phyloP scores from a whole-genome alignment of 2,329 filamentous ascomycete species.

The Fusarium sp. region DNA sequence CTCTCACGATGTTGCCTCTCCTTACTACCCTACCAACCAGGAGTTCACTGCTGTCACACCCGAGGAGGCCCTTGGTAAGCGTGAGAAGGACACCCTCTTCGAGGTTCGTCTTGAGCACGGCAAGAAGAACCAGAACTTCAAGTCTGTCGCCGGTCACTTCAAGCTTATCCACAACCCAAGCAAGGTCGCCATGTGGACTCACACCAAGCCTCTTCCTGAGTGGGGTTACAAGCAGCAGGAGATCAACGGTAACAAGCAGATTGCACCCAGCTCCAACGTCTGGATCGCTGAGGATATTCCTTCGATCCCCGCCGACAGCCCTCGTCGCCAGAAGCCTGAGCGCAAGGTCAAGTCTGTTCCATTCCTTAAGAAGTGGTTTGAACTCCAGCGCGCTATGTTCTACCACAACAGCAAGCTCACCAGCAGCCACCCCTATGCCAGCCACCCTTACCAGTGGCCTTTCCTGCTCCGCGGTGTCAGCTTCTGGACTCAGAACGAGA shows the following conservation, averaged over 20 bases:
- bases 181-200: slow-evolving; percentile 99
- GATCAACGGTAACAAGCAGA: slow-evolving; percentile 99
- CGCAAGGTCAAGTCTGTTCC: slow-evolving; percentile 84
- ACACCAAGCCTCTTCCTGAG: slow-evolving; percentile 92
- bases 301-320: slow-evolving; percentile 77
- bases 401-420: slow-evolving; percentile 99
- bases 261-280: slow-evolving; percentile 87
- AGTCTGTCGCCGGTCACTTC: slow-evolving; percentile 91
- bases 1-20: slow-evolving; percentile 96
- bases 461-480: slow-evolving; percentile 97
- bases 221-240: slow-evolving; percentile 98
- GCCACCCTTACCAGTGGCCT: slow-evolving; percentile 95
- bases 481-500: slow-evolving; percentile 98
- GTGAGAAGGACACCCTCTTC: slow-evolving; percentile 90
- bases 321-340: slow-evolving; percentile 79
- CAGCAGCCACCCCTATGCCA: slow-evolving; percentile 95
- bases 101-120: slow-evolving; percentile 90
- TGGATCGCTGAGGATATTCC: slow-evolving; percentile 94
- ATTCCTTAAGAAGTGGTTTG: slow-evolving; percentile 94
- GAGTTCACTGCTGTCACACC: slow-evolving; percentile 88
- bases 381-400: slow-evolving; percentile 98
- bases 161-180: slow-evolving; percentile 94
- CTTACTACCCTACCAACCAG: slow-evolving; percentile 96
- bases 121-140: slow-evolving; percentile 85
- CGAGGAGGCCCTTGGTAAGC: slow-evolving; percentile 77